Base-by-base conservation (phyloP, 768 basidiomycete genomes). In the Calocybe gangraenosa region DNA sequence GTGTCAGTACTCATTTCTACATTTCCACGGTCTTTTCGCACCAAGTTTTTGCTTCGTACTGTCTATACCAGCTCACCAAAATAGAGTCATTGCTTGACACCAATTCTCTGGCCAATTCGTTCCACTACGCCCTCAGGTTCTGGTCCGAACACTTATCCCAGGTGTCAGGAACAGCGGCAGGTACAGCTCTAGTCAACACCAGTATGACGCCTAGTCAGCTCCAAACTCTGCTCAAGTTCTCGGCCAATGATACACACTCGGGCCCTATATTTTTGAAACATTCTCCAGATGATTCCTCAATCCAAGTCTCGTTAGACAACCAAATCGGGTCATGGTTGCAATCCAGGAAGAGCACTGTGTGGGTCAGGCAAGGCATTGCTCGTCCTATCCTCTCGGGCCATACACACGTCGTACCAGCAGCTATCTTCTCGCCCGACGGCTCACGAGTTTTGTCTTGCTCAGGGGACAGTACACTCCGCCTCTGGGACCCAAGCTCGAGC, bases 121-220 rank as follows among this genome's bases (percentile, higher is more conserved):
- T 38, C 14, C 36, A 23, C 9, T 46, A 46, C 14, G 44, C 44
- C 13, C 30, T 38, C 14, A 35, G 21, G n/a, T 46, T 46, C 14
- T 38, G 44, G 15, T 38, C 36, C 11, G 10, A 20, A 11, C 44
- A 46, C 20, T 20, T 46, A 19, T 18, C 23, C 9, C 23, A 19
- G 19, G 37, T 13, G 3, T 7, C n/a, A 6, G 44, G 36, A n/a
- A n/a, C 28, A 11, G 15, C 37, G 9, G 8, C 37, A n/a, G 37
- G 36, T 3, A 20, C 30, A 15, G 22, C 18, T n/a, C n/a, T 44
- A 4, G 17, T 17, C 3, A 17, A 30, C 6, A 15, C 8, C 10
- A 30, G 11, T 9, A 7, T 33, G 31, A 34, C 8, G 13, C 31
- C n/a, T 13, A 9, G 19, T 9, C 14, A 13, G 2, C 22, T 42